Evolutionary conservation across 176 grass and related monocot genomes (phyloP), one percentile per base, ranked within the genome.

Genomic region (Carex cristatella): DNA sequence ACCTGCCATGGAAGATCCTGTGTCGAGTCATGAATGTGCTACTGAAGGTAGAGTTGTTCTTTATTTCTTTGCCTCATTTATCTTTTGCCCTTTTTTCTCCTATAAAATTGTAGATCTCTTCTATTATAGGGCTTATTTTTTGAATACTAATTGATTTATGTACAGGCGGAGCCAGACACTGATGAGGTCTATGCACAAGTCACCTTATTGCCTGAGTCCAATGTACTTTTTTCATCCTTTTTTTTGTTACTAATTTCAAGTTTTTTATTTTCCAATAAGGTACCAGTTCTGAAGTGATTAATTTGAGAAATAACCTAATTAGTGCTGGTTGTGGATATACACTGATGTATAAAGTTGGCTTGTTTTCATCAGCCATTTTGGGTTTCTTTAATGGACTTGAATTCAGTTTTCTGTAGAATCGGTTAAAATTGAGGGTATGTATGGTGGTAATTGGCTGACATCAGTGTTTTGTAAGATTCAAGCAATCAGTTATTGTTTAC

Each of bases 131-230:
- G 10, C 83, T 82, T 82, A 35, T 44, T 42, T 58, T 19, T 19
- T 4, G 23, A 51, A 35, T 16, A 57, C 74, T 56, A 56, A 56
- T 16, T 78, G 48, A 8, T 81, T 62, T 3, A 15, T 94, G 54
- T 78, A 18, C 86, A 97, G 95, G 95, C 95, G 0, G 95, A 97
- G 60, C 73, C 55, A 3, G 95, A 97, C 84, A 97, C 92, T 7
- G 95, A 97, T 65, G 95, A 97, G 82, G 95, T 97, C 61, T 97
- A 89, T 59, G 95, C 95, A 7, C 95, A 97, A 86, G 92, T 97
- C 80, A 97, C 95, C 56, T 74, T 97, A 78, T 79, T 94, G 33
- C 95, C 95, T n/a, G 84, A 90, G 81, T 81, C 83, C 0, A 92
- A 94, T 87, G 95, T 94, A 55, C 38, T 83, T 28, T 31, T 57